Percentiles rank a stretch among this genome's conserved stretches.
phyloP scores from a whole-genome alignment of 140 eudicot species.

The Oenanthe javanica region DNA sequence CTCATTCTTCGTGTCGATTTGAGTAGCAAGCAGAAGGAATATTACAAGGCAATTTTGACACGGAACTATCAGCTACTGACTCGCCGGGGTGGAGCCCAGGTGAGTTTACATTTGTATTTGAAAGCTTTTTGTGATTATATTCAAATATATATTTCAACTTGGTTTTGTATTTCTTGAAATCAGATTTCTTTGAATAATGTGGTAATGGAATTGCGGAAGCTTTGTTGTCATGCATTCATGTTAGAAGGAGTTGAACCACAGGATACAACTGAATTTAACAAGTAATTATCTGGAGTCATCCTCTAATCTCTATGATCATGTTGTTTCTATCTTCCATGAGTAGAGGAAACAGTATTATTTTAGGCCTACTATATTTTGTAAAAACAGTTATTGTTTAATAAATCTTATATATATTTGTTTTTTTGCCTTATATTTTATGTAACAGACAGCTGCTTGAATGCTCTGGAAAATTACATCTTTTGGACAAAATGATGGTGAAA shows the following conservation, averaged over 20 bases:
- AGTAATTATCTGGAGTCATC: constrained; percentile 32
- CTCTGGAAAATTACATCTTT: constrained; percentile 78
- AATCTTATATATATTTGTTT: neutral
- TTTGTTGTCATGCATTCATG: constrained; percentile 95
- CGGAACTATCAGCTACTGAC: constrained; percentile 93
- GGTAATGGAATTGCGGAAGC: constrained; percentile 98
- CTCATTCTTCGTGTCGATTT: constrained; percentile 92
- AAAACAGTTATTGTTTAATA: no score
- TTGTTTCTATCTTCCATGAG: neutral
- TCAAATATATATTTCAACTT: neutral
- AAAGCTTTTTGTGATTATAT: neutral
- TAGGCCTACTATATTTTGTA: neutral
- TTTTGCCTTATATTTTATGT: constrained; percentile 8
- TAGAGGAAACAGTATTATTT: neutral
- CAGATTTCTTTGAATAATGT: constrained; percentile 96
- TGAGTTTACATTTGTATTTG: constrained; percentile 18
- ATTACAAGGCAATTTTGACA: constrained; percentile 92
- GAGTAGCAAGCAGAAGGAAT: constrained; percentile 98
- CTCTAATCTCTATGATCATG: neutral
- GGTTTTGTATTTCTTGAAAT: constrained; percentile 11
- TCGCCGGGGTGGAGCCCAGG: constrained; percentile 99
- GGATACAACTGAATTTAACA: constrained; percentile 77
- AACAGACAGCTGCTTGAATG: constrained; percentile 77
- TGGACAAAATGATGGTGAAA: constrained; percentile 96
- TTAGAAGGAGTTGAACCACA: constrained; percentile 96